Conservation (phyloP, 2,329 filamentous ascomycete species). For the Endoconidiophora laricicola region DNA sequence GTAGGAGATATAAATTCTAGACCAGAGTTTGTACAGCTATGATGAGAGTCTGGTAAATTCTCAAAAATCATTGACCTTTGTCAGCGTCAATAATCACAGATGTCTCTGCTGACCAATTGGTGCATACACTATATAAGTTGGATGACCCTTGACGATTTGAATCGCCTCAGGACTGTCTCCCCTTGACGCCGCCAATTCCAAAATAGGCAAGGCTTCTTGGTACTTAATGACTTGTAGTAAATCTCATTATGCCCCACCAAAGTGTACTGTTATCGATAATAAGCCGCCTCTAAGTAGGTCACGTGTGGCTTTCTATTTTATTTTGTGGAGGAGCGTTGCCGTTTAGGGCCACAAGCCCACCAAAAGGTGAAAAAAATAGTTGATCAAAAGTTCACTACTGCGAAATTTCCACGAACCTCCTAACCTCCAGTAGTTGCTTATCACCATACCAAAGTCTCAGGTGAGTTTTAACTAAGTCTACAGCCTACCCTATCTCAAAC, state of each 20-base stretch:
- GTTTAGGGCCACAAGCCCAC: conserved; percentile 14
- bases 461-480: conserved; percentile 6
- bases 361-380: conserved; percentile 10
- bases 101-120: conserved; percentile 7
- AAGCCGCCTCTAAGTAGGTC: not conserved
- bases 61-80: no score
- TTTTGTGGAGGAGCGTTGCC: conserved; percentile 11
- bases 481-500: not conserved
- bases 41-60: no score
- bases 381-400: conserved; percentile 11
- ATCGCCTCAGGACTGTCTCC: not conserved
- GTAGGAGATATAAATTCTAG: not conserved
- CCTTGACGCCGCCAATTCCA: not conserved
- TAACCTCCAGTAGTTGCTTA: conserved; percentile 11
- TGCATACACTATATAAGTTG: not conserved
- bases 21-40: no score
- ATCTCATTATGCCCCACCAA: conserved; percentile 3
- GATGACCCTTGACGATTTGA: not conserved
- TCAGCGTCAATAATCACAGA: no score
- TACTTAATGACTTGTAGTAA: not conserved
- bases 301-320: not conserved
- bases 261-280: not conserved
- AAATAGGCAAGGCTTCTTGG: not conserved
- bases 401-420: conserved; percentile 12
- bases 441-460: conserved; percentile 13